These are phyloP conservation scores for Pseudozyma sp. DNA, from an alignment of 1,284 basidiomycete genomes.

Conservation along the genomic window DNA sequence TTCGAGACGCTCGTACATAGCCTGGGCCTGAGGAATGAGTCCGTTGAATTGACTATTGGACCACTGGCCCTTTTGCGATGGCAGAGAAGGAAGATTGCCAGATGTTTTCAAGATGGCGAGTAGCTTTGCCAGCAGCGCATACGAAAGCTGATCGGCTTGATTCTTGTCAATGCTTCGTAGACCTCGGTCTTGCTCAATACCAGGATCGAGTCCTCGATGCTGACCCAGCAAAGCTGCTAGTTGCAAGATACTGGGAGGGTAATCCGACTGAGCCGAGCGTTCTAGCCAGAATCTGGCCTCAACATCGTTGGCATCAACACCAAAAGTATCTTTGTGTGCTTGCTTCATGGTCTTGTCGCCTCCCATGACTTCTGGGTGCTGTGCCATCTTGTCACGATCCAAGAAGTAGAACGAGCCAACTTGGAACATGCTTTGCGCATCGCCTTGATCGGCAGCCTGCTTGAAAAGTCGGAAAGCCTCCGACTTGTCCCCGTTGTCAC, in stretches of 20 bases:
- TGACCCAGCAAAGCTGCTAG: constrained; percentile 38
- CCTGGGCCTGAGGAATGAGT: constrained; percentile 44
- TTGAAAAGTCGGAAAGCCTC: constrained; percentile 49
- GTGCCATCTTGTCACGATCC: constrained; percentile 40
- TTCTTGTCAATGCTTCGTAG: constrained; percentile 23
- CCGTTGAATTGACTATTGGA: constrained; percentile 46
- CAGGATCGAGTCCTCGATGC: constrained; percentile 33
- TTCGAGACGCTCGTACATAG: constrained; percentile 44
- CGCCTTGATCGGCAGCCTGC: constrained; percentile 55
- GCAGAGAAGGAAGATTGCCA: constrained; percentile 41
- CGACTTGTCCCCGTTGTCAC: constrained; percentile 20
- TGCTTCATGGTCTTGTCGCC: constrained; percentile 45
- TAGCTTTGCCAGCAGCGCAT: constrained; percentile 44
- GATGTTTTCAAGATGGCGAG: constrained; percentile 47
- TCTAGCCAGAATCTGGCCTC: constrained; percentile 58
- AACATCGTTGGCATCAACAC: constrained; percentile 53
- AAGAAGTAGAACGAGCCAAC: constrained; percentile 57
- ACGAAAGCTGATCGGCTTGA: constrained; percentile 43
- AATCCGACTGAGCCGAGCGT: constrained; percentile 37
- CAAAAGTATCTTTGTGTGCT: constrained; percentile 48
- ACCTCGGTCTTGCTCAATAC: constrained; percentile 8
- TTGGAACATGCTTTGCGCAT: constrained; percentile 61
- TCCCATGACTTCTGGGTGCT: constrained; percentile 32
- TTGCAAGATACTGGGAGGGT: constrained; percentile 43
- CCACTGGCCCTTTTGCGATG: constrained; percentile 47